A percentile compares a stretch with the other conserved stretches of the same genome.
Conservation (phyloP, 768 basidiomycete genomes). For the Lactarius deliciosus region DNA sequence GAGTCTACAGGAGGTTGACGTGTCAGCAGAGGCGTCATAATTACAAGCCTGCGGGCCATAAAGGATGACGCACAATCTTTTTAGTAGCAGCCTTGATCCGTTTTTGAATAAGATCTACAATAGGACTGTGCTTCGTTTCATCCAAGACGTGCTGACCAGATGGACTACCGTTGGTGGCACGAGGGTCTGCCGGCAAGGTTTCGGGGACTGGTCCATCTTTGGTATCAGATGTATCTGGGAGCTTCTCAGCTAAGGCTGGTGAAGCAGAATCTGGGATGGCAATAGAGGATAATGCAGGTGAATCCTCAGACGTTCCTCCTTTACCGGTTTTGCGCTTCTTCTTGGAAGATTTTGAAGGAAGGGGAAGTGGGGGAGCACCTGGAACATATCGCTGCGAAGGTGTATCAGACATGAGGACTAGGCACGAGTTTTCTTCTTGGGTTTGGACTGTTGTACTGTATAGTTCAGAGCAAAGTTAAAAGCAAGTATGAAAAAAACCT, state of each 20-base stretch:
- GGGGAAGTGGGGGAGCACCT: conserved; percentile 67
- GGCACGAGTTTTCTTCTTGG: conserved; percentile 4
- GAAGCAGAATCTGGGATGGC: conserved; percentile 30
- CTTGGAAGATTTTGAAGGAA: conserved; percentile 58
- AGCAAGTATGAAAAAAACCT: conserved; percentile 4
- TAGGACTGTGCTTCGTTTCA: conserved; percentile 57
- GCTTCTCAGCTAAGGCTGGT: conserved; percentile 21
- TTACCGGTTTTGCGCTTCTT: conserved; percentile 68
- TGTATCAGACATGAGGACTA: conserved; percentile 39
- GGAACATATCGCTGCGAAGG: conserved; percentile 59
- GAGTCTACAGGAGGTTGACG: conserved; percentile 46
- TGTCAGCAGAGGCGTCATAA: conserved; percentile 9
- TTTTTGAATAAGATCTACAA: conserved; percentile 78
- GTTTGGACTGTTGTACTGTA: neutral
- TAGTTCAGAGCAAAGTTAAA: neutral
- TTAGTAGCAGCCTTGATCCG: conserved; percentile 74
- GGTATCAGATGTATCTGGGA: conserved; percentile 21
- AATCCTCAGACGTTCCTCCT: conserved; percentile 38
- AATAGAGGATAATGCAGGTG: conserved; percentile 28
- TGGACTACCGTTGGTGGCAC: conserved; percentile 20
- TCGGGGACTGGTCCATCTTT: conserved; percentile 23
- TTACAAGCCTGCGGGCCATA: conserved; percentile 21
- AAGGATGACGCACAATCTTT: conserved; percentile 67
- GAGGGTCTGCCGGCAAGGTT: conserved; percentile 19
- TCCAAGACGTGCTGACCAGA: conserved; percentile 35